These are phyloP conservation scores for Colletotrichum noveboracense DNA, from an alignment of 2,329 filamentous ascomycete genomes.

Conservation along the genomic window DNA sequence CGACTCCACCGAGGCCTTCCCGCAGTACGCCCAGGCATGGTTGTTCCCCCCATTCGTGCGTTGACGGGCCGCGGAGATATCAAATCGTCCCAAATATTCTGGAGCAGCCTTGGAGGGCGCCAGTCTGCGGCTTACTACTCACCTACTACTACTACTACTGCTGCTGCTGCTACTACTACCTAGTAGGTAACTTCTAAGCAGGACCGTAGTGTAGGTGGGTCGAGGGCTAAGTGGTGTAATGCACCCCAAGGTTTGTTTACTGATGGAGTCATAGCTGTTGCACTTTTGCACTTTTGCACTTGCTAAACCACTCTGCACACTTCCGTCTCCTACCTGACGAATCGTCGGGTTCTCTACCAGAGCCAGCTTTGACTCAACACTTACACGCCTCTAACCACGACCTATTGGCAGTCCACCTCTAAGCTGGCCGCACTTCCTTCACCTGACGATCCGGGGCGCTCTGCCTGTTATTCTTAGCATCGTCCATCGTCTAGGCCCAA, in stretches of 20 bases:
- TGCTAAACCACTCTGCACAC: background rate
- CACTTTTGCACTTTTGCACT: background rate
- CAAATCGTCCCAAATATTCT: background rate
- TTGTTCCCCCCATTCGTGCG: slow-evolving; percentile 7
- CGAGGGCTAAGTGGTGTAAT: background rate
- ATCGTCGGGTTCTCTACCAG: background rate
- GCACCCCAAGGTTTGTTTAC: background rate
- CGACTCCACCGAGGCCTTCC: background rate
- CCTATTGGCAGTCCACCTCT: background rate
- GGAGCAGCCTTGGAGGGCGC: background rate
- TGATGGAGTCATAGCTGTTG: background rate
- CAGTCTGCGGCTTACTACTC: background rate
- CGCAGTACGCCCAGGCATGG: background rate
- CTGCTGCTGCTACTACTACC: background rate
- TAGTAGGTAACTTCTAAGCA: background rate
- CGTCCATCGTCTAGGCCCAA: background rate
- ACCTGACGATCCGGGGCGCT: background rate
- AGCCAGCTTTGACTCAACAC: background rate
- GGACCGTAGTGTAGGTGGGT: background rate
- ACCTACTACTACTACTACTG: background rate
- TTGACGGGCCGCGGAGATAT: slow-evolving; percentile 16
- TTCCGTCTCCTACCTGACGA: background rate
- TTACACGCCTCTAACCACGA: background rate
- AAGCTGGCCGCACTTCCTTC: background rate
- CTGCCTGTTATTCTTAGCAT: background rate